Percentiles rank a stretch among this genome's conserved stretches.
These are phyloP conservation scores for Cucurbita maxima DNA, from an alignment of 306 rosid genomes.

Conservation along the genomic window DNA sequence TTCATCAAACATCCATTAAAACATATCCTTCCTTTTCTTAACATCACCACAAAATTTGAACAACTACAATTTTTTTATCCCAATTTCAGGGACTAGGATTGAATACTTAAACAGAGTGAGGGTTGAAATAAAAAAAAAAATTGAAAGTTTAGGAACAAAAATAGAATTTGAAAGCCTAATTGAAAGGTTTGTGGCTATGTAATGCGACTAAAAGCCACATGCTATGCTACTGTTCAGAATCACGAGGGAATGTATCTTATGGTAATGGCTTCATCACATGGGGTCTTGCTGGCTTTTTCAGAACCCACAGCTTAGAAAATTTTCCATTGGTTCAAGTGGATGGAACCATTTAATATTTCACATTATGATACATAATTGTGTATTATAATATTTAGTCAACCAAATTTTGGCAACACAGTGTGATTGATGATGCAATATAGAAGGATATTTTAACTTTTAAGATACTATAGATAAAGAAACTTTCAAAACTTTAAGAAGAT, in stretches of 20 bases:
- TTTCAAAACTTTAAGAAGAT: background rate
- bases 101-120: background rate
- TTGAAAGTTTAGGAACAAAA: background rate
- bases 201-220: background rate
- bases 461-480: background rate
- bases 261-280: background rate
- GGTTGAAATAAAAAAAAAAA: background rate
- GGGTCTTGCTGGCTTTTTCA: background rate
- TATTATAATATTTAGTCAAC: background rate
- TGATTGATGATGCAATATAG: background rate
- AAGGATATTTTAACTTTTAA: background rate
- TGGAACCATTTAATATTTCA: background rate
- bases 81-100: background rate
- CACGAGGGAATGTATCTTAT: background rate
- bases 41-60: background rate
- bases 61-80: background rate
- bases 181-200: background rate
- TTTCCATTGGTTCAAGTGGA: background rate
- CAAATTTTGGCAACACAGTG: background rate
- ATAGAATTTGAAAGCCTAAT: background rate
- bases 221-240: background rate
- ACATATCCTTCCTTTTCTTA: background rate
- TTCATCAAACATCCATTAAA: background rate
- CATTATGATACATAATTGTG: background rate
- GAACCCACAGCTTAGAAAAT: background rate